These are phyloP conservation scores for Candida ficus DNA, from an alignment of 805 yeast species.

Conservation along the genomic window DNA sequence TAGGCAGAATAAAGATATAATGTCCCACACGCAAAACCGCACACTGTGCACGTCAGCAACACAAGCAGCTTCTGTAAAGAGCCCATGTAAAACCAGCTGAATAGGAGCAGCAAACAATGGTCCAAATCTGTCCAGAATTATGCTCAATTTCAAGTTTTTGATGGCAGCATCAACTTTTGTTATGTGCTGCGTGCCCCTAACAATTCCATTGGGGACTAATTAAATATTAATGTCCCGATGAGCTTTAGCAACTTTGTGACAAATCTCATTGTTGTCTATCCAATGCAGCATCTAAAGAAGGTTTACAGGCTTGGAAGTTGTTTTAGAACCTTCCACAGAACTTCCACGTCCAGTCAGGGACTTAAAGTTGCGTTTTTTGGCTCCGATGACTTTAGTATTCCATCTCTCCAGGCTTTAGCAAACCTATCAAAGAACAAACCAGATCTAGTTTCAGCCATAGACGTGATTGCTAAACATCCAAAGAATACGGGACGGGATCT, in stretches of 20 bases:
- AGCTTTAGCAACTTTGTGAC: too few relatives aligned
- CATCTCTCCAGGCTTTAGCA: conserved; percentile 39
- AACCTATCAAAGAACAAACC: conserved; percentile 17
- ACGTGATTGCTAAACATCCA: conserved; percentile 58
- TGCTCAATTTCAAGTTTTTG: too few relatives aligned
- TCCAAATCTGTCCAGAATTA: too few relatives aligned
- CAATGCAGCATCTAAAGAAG: too few relatives aligned
- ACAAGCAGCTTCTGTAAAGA: conserved; percentile 1
- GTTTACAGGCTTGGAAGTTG: too few relatives aligned
- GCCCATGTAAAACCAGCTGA: too few relatives aligned
- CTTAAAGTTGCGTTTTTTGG: conserved; percentile 65
- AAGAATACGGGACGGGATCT: conserved; percentile 61
- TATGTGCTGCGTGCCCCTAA: too few relatives aligned
- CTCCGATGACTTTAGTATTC: conserved; percentile 64
- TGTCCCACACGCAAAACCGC: conserved; percentile 65
- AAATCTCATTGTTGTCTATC: too few relatives aligned
- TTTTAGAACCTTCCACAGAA: neutral
- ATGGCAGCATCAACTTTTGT: too few relatives aligned
- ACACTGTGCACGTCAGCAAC: conserved; percentile 21
- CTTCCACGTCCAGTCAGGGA: neutral
- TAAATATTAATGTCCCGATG: too few relatives aligned
- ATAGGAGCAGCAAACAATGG: too few relatives aligned
- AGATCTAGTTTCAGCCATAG: conserved; percentile 33
- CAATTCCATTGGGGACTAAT: too few relatives aligned
- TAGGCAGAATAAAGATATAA: conserved; percentile 70